Evolutionary conservation across 305 asterid genomes (phyloP), one percentile per base, ranked within the genome.

Genomic region (Rubia balearica): DNA sequence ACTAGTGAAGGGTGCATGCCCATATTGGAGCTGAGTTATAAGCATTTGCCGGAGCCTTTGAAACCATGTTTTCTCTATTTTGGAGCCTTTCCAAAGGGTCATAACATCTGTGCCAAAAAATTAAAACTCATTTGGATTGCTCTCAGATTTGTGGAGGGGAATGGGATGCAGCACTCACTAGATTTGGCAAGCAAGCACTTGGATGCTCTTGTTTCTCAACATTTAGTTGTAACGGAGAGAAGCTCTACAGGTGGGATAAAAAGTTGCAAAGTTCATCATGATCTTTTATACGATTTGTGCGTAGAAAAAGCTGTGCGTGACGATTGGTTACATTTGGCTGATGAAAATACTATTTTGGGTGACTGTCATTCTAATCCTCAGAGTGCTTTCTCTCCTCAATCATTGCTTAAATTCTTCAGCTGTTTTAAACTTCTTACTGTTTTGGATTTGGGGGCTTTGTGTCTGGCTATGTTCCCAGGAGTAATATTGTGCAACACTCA

Each of bases 11-110:
- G 48, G 24, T 62, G 45, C 4, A 67, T 22, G 60, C 62, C 12
- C 13, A n/a, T 62, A 30, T 0, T 78, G 11, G 75, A 65, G 11
- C 21, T 70, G 8, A 69, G 78, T 42, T 73, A 78, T 75, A 65
- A 69, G 24, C 5, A 70, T 24, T 27, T 78, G n/a, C 38, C 68
- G 1, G 41, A 66, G 41, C 14, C 22, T 49, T 67, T 76, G 65
- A 76, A 71, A 67, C 43, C 73, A 7, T 76, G 76, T 61, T 61
- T 67, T 12, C 64, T 76, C 0, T 71, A 71, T 27, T 60, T 76
- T 51, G 73, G 64, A 16, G 55, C 21, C 7, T 76, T 71, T 24
- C 53, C 51, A 10, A 17, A 42, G 30, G 73, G 57, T 38, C 8
- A 27, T n/a, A 49, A 6, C 24, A 74, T 74, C 41, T 12, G 14